Evolutionary conservation across 2,329 filamentous ascomycete genomes (phyloP).

Genomic region (Trichothecium sympodiale): DNA sequence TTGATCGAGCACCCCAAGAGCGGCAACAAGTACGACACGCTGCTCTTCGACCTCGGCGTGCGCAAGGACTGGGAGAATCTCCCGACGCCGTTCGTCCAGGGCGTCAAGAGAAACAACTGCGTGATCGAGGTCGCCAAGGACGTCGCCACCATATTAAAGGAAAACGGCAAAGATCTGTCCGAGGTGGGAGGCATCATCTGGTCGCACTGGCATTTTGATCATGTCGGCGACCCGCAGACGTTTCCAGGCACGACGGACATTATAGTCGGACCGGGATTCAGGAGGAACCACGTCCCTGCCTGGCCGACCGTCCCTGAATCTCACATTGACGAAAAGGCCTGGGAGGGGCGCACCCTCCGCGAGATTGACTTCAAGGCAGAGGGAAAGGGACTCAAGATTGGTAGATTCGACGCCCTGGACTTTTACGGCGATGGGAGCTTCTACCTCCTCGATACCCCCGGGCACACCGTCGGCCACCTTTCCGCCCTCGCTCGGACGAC

Average conservation of each 20-base stretch:
- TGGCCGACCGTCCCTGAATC: constrained; percentile 27
- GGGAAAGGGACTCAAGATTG: constrained; percentile 17
- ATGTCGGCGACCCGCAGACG: constrained; percentile 35
- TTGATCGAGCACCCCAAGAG: constrained; percentile 1
- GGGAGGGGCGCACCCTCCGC: constrained; percentile 21
- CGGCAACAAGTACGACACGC: neutral
- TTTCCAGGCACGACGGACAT: constrained; percentile 35
- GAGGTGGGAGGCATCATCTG: neutral
- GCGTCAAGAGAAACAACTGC: neutral
- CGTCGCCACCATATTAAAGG: neutral
- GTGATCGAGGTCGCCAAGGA: neutral
- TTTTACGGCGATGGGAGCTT: constrained; percentile 30
- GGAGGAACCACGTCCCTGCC: constrained; percentile 30
- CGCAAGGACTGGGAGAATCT: constrained; percentile 2
- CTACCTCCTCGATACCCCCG: constrained; percentile 28
- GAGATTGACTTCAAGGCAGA: constrained; percentile 15
- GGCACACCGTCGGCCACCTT: constrained; percentile 28
- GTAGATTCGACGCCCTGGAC: constrained; percentile 24
- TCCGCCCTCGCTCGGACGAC: constrained; percentile 28
- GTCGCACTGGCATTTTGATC: constrained; percentile 37
- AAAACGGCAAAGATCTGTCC: neutral
- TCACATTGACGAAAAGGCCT: constrained; percentile 22
- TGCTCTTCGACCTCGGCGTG: constrained; percentile 4
- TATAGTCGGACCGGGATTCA: constrained; percentile 42
- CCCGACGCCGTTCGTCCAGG: neutral